Conservation (phyloP, 129 eudicot species). For the Logfia minima region DNA sequence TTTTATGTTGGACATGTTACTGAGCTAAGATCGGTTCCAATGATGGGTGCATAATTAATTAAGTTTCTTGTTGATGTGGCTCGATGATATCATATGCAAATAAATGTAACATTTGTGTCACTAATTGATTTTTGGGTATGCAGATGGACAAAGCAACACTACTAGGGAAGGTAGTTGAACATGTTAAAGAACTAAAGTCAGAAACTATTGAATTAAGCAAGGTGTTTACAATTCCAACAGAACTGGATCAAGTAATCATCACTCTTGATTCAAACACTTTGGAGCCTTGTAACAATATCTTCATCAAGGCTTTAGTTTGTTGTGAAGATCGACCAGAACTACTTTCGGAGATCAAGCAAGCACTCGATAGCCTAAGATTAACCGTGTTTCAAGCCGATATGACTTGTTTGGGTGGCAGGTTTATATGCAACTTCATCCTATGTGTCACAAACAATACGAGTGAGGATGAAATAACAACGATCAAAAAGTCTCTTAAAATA, state of each 20-base stretch:
- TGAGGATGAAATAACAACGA: conserved; percentile 28
- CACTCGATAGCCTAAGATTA: conserved; percentile 52
- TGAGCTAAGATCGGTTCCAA: neutral
- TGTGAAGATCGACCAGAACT: conserved; percentile 77
- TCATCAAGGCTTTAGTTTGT: conserved; percentile 62
- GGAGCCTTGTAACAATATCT: conserved; percentile 3
- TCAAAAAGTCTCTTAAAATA: conserved; percentile 56
- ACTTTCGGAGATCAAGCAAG: conserved; percentile 57
- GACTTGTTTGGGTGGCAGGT: conserved; percentile 76
- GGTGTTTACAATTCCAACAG: conserved; percentile 47
- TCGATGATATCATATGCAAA: neutral
- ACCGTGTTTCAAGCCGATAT: conserved; percentile 55
- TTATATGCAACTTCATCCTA: conserved; percentile 45
- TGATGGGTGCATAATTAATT: neutral
- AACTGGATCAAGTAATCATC: conserved; percentile 53
- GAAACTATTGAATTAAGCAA: conserved; percentile 52
- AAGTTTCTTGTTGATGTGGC: neutral
- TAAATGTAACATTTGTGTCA: neutral
- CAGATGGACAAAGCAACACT: conserved; percentile 94
- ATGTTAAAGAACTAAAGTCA: conserved; percentile 51
- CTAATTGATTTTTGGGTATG: conserved; percentile 8
- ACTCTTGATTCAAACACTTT: conserved; percentile 26
- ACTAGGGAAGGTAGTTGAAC: conserved; percentile 63
- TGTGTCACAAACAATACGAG: conserved; percentile 22
- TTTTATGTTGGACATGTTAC: no score